Evolutionary conservation across 768 basidiomycete genomes (phyloP).

Genomic region (Strobilomyces confusus): DNA sequence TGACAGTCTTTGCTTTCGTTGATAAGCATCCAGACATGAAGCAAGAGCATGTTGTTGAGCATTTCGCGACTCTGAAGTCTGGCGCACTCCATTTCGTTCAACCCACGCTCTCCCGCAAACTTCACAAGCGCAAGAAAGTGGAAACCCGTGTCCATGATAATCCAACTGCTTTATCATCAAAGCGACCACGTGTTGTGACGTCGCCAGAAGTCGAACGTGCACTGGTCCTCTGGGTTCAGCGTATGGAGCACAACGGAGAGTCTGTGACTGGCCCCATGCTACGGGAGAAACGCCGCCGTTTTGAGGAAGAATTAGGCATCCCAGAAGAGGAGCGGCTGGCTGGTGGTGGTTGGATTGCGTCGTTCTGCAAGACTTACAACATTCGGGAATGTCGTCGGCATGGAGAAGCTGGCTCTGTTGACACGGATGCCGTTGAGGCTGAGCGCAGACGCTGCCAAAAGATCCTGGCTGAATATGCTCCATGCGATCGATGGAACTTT

Average conservation of each 20-base stretch:
- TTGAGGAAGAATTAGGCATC: neutral
- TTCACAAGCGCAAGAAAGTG: neutral
- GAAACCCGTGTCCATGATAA: neutral
- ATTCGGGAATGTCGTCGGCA: neutral
- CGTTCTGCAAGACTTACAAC: neutral
- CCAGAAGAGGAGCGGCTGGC: neutral
- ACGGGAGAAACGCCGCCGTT: neutral
- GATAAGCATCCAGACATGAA: neutral
- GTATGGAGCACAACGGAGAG: neutral
- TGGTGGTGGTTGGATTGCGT: neutral
- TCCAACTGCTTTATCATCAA: neutral
- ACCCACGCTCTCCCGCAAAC: neutral
- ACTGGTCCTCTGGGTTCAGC: neutral
- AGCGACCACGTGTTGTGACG: neutral
- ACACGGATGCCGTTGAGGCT: neutral
- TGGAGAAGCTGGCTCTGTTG: neutral
- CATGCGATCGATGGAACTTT: neutral
- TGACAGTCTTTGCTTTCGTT: neutral
- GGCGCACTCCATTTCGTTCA: neutral
- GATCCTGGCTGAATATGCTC: neutral
- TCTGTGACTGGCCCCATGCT: neutral
- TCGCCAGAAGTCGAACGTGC: neutral
- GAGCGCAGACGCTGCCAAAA: neutral
- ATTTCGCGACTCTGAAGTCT: neutral
- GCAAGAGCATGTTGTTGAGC: neutral